Conservation (phyloP, 768 basidiomycete genomes). For the Russula compacta region DNA sequence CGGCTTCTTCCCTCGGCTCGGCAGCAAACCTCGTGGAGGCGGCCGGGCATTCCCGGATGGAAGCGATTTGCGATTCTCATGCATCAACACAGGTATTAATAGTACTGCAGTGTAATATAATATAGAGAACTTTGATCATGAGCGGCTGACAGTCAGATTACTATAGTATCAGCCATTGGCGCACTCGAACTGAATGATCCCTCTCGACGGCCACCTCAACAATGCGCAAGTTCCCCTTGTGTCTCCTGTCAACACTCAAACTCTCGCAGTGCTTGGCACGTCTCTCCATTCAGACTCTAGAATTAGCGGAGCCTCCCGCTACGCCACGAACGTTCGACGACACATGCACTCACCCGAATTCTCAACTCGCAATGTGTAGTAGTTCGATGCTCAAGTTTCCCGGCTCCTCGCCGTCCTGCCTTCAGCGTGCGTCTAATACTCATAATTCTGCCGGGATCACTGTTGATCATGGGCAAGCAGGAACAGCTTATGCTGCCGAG, state of each 20-base stretch:
- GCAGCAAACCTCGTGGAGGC: too few species aligned
- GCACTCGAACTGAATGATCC: neutral
- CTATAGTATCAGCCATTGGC: neutral
- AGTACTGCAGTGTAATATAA: too few species aligned
- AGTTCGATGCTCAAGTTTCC: neutral
- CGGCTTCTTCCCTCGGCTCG: conserved; percentile 24
- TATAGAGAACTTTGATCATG: too few species aligned
- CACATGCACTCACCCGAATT: neutral
- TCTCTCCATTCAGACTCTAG: neutral
- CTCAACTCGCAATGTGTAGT: neutral
- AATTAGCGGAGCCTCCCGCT: neutral
- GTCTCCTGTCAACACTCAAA: neutral
- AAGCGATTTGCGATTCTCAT: too few species aligned
- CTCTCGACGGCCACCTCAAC: neutral
- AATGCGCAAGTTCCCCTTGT: neutral
- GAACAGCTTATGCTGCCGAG: neutral
- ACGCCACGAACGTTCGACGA: neutral
- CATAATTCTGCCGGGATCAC: neutral
- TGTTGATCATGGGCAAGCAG: neutral
- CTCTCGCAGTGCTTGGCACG: neutral
- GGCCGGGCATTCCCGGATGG: too few species aligned
- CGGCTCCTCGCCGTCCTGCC: neutral
- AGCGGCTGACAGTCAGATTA: neutral
- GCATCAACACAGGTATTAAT: too few species aligned
- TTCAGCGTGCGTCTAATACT: neutral